Percentiles rank a stretch among this genome's conserved stretches.
phyloP scores from a whole-genome alignment of 2,329 filamentous ascomycete genomes.

The Fusarium equiseti region DNA sequence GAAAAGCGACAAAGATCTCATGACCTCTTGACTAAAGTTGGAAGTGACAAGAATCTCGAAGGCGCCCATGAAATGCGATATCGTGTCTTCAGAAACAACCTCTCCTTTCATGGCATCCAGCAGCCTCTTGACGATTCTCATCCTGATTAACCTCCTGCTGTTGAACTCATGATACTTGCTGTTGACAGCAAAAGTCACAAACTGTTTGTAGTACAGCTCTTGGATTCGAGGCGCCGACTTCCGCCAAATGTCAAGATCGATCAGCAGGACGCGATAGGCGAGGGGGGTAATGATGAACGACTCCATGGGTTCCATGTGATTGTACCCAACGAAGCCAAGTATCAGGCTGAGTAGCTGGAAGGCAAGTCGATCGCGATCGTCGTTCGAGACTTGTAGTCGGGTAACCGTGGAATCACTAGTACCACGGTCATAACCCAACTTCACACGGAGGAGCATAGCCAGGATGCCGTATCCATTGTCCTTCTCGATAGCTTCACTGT shows the following conservation, averaged over 20 bases:
- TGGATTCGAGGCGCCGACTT: conserved; percentile 81
- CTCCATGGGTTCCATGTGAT: conserved; percentile 80
- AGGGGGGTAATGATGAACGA: conserved; percentile 97
- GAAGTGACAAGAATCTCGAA: conserved; percentile 84
- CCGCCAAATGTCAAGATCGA: conserved; percentile 95
- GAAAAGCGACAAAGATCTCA: conserved; percentile 88
- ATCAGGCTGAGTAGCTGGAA: conserved; percentile 80
- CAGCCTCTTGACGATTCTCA: conserved; percentile 91
- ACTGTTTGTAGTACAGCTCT: conserved; percentile 92
- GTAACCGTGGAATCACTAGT: conserved; percentile 49
- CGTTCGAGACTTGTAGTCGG: conserved; percentile 61
- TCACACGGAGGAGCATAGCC: conserved; percentile 84
- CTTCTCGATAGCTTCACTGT: conserved; percentile 97
- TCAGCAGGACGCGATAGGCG: conserved; percentile 89
- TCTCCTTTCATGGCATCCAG: conserved; percentile 93
- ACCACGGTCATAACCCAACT: conserved; percentile 70
- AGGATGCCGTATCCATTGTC: conserved; percentile 94
- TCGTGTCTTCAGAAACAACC: conserved; percentile 75
- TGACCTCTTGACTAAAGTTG: conserved; percentile 84
- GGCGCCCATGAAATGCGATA: conserved; percentile 81
- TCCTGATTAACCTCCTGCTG: conserved; percentile 83
- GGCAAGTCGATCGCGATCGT: conserved; percentile 67
- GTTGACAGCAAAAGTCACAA: conserved; percentile 85
- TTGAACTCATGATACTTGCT: conserved; percentile 96
- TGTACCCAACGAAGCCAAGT: conserved; percentile 89